Evolutionary conservation across 2,329 filamentous ascomycete genomes (phyloP).

Genomic region (Furcasterigmium furcatum): DNA sequence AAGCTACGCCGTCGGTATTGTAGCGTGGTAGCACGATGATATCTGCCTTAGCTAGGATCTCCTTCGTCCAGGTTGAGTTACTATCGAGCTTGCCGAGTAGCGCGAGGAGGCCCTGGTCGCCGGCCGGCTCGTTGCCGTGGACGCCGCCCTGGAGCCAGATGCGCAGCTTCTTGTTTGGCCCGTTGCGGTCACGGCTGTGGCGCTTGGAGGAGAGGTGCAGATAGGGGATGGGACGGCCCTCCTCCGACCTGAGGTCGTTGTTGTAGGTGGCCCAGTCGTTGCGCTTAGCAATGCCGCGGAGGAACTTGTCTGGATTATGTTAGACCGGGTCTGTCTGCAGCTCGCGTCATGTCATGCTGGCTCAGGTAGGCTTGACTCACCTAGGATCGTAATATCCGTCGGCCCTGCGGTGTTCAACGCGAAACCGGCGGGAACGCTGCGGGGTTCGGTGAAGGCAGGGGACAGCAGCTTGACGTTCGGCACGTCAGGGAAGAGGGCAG

Average conservation of each 20-base stretch:
- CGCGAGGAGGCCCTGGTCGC: conserved; percentile 8
- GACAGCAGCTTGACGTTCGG: conserved; percentile 17
- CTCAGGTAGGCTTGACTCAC: too few relatives aligned
- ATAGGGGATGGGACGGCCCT: conserved; percentile 12
- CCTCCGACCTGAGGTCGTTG: conserved; percentile 18
- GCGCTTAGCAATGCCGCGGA: conserved; percentile 14
- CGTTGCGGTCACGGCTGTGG: too few relatives aligned
- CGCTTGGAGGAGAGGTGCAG: conserved; percentile 8
- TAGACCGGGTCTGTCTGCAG: too few relatives aligned
- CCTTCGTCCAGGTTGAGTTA: conserved; percentile 5
- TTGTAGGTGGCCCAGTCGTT: conserved; percentile 19
- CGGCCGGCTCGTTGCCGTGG: conserved; percentile 9
- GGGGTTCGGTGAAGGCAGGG: conserved; percentile 17
- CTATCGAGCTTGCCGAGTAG: conserved; percentile 7
- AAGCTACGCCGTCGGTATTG: conserved; percentile 8
- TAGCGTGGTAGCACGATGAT: conserved; percentile 8
- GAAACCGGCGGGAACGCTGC: conserved; percentile 18
- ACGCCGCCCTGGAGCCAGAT: conserved; percentile 9
- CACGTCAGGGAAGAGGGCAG: conserved; percentile 17
- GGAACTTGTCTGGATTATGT: conserved; percentile 12
- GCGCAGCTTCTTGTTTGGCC: conserved; percentile 5
- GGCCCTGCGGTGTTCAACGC: conserved; percentile 22
- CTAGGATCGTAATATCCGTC: conserved; percentile 10
- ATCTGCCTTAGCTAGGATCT: conserved; percentile 5
- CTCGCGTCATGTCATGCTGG: not conserved